A percentile compares a stretch with the other conserved stretches of the same genome.
Evolutionary conservation across 1,284 basidiomycete species (phyloP).

Genomic region (Naganishia sp.): DNA sequence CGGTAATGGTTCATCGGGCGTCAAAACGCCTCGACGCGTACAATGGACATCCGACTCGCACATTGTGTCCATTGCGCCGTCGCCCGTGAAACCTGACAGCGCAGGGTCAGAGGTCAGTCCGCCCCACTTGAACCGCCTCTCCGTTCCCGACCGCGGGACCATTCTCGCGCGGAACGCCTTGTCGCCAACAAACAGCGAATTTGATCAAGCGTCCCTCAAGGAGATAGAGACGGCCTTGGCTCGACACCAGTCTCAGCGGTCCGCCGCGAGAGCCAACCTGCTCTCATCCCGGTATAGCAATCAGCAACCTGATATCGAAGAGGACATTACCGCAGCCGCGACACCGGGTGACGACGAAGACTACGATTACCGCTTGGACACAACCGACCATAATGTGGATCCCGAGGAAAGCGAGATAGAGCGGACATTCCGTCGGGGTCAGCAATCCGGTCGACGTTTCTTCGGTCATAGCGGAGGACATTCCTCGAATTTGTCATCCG

Average conservation of each 20-base stretch:
- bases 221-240: conserved; percentile 46
- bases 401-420: conserved; percentile 22
- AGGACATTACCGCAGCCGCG: conserved; percentile 12
- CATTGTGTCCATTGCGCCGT: conserved; percentile 44
- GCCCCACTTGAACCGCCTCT: not conserved
- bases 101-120: not conserved
- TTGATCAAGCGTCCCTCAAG: conserved; percentile 43
- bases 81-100: conserved; percentile 23
- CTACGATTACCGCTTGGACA: conserved; percentile 53
- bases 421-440: conserved; percentile 4
- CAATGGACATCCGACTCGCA: conserved; percentile 51
- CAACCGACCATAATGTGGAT: conserved; percentile 17
- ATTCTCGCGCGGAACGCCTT: conserved; percentile 26
- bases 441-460: conserved; percentile 14
- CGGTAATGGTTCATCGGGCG: conserved; percentile 33
- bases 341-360: conserved; percentile 40
- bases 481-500: conserved; percentile 19
- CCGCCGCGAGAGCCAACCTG: conserved; percentile 7
- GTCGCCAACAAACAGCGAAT: conserved; percentile 36
- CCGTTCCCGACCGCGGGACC: conserved; percentile 4
- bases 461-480: not conserved
- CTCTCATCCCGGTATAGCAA: conserved; percentile 1
- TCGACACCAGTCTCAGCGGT: conserved; percentile 37
- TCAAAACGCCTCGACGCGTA: conserved; percentile 48
- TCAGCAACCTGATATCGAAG: conserved; percentile 9